Percentiles rank a stretch among this genome's conserved stretches.
These are phyloP conservation scores for Pisolithus sp. DNA, from an alignment of 768 basidiomycete genomes.

Conservation along the genomic window DNA sequence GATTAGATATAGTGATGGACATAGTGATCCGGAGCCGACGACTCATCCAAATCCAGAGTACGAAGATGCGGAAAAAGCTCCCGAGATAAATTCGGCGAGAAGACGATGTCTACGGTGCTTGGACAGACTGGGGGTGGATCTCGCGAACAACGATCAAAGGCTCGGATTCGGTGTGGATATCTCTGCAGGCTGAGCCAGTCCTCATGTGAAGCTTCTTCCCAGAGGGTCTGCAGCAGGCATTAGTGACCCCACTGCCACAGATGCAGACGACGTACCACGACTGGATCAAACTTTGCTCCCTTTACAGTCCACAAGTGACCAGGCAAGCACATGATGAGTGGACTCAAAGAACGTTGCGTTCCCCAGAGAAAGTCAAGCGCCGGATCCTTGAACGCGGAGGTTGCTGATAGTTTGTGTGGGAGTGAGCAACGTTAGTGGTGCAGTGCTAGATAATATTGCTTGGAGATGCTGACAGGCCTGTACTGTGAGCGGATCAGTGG, in stretches of 20 bases:
- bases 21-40: slow-evolving; percentile 8
- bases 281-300: neutral
- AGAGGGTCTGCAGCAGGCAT: slow-evolving; percentile 8
- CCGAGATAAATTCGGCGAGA: slow-evolving; percentile 16
- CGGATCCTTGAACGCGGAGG: slow-evolving; percentile 28
- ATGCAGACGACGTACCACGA: too few species aligned
- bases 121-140: slow-evolving; percentile 15
- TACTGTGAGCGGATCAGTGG: slow-evolving; percentile 3
- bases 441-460: slow-evolving; percentile 49
- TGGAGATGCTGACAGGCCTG: slow-evolving; percentile 56
- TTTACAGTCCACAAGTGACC: slow-evolving; percentile 16
- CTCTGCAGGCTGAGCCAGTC: slow-evolving; percentile 21
- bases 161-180: slow-evolving; percentile 20
- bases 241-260: neutral
- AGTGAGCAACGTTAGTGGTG: slow-evolving; percentile 50
- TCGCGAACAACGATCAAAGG: slow-evolving; percentile 19
- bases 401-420: slow-evolving; percentile 42
- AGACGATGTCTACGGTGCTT: slow-evolving; percentile 15
- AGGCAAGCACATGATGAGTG: slow-evolving; percentile 25
- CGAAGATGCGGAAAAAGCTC: slow-evolving; percentile 20
- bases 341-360: neutral
- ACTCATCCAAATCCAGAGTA: slow-evolving; percentile 20
- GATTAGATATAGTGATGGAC: slow-evolving; percentile 5
- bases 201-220: slow-evolving; percentile 8
- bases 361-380: slow-evolving; percentile 27